phyloP scores from a whole-genome alignment of 1,139 yeast species.

The Blastobotrys petasosporus region DNA sequence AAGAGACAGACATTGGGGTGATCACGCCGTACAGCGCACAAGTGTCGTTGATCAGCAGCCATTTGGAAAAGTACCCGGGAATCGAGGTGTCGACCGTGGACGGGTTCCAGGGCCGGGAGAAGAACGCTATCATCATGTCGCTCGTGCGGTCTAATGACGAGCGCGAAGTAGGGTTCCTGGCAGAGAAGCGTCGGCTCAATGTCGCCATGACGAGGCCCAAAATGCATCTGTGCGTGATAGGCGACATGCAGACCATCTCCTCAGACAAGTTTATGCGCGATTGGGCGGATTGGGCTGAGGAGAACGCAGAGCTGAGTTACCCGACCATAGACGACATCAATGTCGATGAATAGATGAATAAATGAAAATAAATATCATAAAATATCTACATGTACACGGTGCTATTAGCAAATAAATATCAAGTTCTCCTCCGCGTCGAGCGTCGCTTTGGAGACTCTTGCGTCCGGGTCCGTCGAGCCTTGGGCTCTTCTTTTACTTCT shows the following conservation, averaged over 20 bases:
- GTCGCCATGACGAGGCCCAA: slow-evolving; percentile 92
- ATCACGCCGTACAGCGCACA: slow-evolving; percentile 91
- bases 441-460: no score
- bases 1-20: slow-evolving; percentile 55
- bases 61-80: slow-evolving; percentile 41
- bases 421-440: no score
- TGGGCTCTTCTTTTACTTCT: no score
- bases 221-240: slow-evolving; percentile 77
- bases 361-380: no score
- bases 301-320: slow-evolving; percentile 61
- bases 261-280: slow-evolving; percentile 47
- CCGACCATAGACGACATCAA: slow-evolving; percentile 41
- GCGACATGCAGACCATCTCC: slow-evolving; percentile 66
- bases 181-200: slow-evolving; percentile 60
- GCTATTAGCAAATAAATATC: neutral
- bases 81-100: slow-evolving; percentile 84
- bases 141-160: slow-evolving; percentile 68
- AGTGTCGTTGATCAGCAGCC: slow-evolving; percentile 53
- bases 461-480: no score
- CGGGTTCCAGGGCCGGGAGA: slow-evolving; percentile 90
- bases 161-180: slow-evolving; percentile 67
- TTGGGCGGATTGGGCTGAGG: slow-evolving; percentile 73
- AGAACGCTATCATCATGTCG: slow-evolving; percentile 75
- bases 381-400: neutral
- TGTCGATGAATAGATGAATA: neutral